Base-by-base conservation (phyloP, 1,284 basidiomycete genomes). In the Cryptococcus maquisensis region DNA sequence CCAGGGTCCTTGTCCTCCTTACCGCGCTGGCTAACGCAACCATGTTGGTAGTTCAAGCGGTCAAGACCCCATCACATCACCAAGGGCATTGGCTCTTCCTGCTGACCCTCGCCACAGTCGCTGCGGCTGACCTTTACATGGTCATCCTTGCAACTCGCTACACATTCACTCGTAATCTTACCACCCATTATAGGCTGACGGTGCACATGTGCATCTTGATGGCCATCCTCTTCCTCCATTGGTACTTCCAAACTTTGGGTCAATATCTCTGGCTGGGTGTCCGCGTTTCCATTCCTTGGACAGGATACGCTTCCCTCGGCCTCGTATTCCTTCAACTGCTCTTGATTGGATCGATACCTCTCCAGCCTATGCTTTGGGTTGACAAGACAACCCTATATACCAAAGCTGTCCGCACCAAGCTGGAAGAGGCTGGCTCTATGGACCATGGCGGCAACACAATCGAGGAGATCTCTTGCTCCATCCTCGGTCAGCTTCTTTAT, bases 401-500 rank as follows among this genome's bases (percentile, higher is more conserved):
- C 35, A 56, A 58, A 38, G 61, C 61, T 4, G 62, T 68, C 16
- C 21, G 50, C 7, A 37, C 39, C 10, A 57, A 57, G 35, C 9
- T 57, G 1, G 28, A 47, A 8, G 46, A 62, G 32, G 38, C 16
- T 5, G 42, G 40, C 13, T 47, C 32, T 23, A 26, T 43, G 21
- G 46, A 39, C 15, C 37, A 47, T 12, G 45, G 12, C 23, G 51
- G 40, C 49, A 72, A 71, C 50, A 64, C 71, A 12, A 59, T 56
- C 6, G 52, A 51, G 21, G 61, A 66, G 39, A 43, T 52, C 9
- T 75, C 73, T 51, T 75, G 78, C 16, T 84, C 82, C 5, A 79
- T 84, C 6, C 82, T 81, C 76, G 80, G 80, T 45, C 71, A 76
- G 21, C 68, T 88, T 3, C 73, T 88, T 7, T 90, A 90, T 71